These are phyloP conservation scores for Ajuga chamaepitys DNA, from an alignment of 257 asterid genomes.

Conservation along the genomic window DNA sequence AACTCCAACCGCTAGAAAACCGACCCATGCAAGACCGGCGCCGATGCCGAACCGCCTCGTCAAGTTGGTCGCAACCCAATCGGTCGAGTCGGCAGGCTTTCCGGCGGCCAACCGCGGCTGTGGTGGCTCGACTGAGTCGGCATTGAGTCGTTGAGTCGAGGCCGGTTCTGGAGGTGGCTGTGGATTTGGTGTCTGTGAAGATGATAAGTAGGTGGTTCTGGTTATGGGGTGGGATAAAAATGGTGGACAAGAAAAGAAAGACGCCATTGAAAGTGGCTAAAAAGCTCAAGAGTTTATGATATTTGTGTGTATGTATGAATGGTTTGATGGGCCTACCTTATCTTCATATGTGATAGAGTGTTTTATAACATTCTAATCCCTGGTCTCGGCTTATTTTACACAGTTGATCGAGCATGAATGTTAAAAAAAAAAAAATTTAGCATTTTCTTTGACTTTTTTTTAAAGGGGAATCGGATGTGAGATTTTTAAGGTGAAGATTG, in stretches of 20 bases:
- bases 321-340: slow-evolving; percentile 53
- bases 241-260: slow-evolving; percentile 52
- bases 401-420: too few species aligned
- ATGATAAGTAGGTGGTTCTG: slow-evolving; percentile 39
- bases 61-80: slow-evolving; percentile 67
- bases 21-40: slow-evolving; percentile 89
- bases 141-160: slow-evolving; percentile 24
- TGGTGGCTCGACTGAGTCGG: slow-evolving; percentile 27
- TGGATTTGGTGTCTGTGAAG: slow-evolving; percentile 37
- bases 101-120: slow-evolving; percentile 15
- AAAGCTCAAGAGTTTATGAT: slow-evolving; percentile 5
- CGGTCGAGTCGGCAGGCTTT: slow-evolving; percentile 58
- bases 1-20: slow-evolving; percentile 71
- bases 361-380: too few species aligned
- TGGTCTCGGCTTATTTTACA: too few species aligned
- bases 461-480: too few species aligned
- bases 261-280: slow-evolving; percentile 38
- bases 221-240: slow-evolving; percentile 43
- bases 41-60: slow-evolving; percentile 89
- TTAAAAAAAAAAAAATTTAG: too few species aligned
- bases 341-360: slow-evolving; percentile 24
- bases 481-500: too few species aligned
- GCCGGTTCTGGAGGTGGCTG: slow-evolving; percentile 30
- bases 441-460: too few species aligned
- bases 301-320: not conserved